Evolutionary conservation across 306 rosid genomes (phyloP).

Genomic region (Pueraria montana): DNA sequence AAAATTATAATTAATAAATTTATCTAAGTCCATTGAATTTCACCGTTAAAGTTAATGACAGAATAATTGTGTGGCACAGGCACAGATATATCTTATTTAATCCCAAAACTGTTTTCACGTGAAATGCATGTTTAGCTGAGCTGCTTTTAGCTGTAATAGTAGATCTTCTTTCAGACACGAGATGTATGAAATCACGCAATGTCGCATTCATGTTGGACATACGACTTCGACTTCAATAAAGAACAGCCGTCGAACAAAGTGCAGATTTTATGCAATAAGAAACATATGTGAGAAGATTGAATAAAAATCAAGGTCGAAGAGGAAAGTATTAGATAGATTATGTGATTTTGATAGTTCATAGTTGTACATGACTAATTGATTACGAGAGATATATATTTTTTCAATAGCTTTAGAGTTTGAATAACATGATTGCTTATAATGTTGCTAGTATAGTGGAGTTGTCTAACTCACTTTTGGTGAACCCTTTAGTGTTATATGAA

Average conservation of each 20-base stretch:
- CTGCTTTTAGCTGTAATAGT: constrained; percentile 28
- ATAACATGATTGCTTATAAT: no score
- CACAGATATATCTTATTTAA: not conserved
- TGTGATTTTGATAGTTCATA: no score
- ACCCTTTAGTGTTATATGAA: no score
- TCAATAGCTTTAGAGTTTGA: no score
- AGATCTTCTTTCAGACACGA: not conserved
- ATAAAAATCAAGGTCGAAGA: no score
- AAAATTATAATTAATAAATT: not conserved
- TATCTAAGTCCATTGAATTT: not conserved
- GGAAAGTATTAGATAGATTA: no score
- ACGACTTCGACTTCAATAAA: no score
- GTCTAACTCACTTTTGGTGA: no score
- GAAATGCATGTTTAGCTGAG: not conserved
- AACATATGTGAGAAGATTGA: not conserved
- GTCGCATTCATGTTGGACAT: constrained; percentile 29
- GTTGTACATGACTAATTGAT: no score
- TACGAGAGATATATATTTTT: no score
- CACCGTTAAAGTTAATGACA: not conserved
- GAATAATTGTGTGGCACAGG: not conserved
- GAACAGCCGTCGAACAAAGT: not conserved
- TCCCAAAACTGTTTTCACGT: constrained; percentile 1
- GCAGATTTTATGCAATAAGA: not conserved
- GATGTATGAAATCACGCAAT: constrained; percentile 17
- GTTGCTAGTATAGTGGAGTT: no score